These are phyloP conservation scores for Setomelanomma holmii DNA, from an alignment of 2,329 filamentous ascomycete species.

Conservation along the genomic window DNA sequence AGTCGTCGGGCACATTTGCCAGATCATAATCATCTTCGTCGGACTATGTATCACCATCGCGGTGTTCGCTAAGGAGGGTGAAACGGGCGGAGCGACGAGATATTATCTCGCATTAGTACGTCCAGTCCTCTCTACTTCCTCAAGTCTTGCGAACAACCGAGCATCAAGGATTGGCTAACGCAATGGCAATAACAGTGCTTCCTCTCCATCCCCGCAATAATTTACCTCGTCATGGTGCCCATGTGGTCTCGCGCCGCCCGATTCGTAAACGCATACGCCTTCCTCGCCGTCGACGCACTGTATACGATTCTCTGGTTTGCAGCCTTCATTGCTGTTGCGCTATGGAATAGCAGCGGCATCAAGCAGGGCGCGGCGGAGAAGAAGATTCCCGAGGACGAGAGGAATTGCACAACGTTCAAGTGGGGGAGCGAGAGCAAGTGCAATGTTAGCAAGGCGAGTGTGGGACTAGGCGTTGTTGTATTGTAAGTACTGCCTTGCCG, in stretches of 20 bases:
- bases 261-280: slow-evolving; percentile 67
- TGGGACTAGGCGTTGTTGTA: slow-evolving; percentile 64
- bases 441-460: slow-evolving; percentile 62
- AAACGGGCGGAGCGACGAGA: slow-evolving; percentile 61
- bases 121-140: background rate
- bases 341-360: slow-evolving; percentile 64
- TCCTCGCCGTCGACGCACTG: slow-evolving; percentile 62
- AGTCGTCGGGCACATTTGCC: slow-evolving; percentile 61
- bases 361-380: slow-evolving; percentile 54
- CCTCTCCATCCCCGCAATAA: slow-evolving; percentile 63
- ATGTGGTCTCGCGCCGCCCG: slow-evolving; percentile 65
- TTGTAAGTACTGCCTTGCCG: slow-evolving; percentile 63
- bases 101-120: slow-evolving; percentile 67
- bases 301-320: slow-evolving; percentile 65
- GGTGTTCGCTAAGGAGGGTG: slow-evolving; percentile 62
- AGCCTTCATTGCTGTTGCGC: slow-evolving; percentile 63
- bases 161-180: too few relatives aligned
- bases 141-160: background rate
- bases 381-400: slow-evolving; percentile 50
- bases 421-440: slow-evolving; percentile 64
- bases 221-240: slow-evolving; percentile 67
- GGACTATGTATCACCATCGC: slow-evolving; percentile 65
- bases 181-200: slow-evolving; percentile 63
- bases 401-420: slow-evolving; percentile 62
- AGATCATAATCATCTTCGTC: slow-evolving; percentile 64